Conservation (phyloP, 306 rosid species). For the Fragaria nilgerrensis region DNA sequence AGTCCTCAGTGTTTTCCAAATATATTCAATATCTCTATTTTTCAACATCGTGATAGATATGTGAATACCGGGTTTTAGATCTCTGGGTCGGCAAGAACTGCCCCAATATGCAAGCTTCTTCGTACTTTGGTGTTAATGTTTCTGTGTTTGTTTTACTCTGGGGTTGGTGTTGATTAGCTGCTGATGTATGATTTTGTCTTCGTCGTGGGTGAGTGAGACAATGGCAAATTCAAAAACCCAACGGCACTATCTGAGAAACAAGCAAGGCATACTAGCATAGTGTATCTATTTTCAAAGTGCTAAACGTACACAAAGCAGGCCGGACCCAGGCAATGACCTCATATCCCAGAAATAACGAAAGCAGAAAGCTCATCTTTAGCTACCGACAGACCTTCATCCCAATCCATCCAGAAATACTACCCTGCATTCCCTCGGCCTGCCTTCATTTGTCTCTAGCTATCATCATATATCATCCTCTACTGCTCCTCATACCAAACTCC, state of each 20-base stretch:
- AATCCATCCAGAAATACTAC: not conserved
- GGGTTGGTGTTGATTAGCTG: not conserved
- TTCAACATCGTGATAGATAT: too few species aligned
- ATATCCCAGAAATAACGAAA: not conserved
- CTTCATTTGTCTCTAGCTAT: not conserved
- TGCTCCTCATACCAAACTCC: not conserved
- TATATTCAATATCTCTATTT: too few species aligned
- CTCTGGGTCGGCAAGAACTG: too few species aligned
- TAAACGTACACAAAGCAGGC: not conserved
- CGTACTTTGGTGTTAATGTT: too few species aligned
- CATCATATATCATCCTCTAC: not conserved
- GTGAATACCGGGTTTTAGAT: too few species aligned
- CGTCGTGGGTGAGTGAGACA: not conserved
- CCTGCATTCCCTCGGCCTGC: not conserved
- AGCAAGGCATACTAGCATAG: not conserved
- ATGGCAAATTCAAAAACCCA: conserved; percentile 3
- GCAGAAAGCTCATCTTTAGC: not conserved
- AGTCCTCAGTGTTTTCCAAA: too few species aligned
- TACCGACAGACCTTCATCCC: conserved; percentile 3
- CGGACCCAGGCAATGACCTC: conserved; percentile 4
- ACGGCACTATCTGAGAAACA: not conserved
- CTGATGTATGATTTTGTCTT: not conserved
- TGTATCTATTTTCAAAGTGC: not conserved
- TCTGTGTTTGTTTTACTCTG: not conserved
- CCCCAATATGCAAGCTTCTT: too few species aligned